Conservation (phyloP, 2,329 filamentous ascomycete species). For the Aureobasidium sp. region DNA sequence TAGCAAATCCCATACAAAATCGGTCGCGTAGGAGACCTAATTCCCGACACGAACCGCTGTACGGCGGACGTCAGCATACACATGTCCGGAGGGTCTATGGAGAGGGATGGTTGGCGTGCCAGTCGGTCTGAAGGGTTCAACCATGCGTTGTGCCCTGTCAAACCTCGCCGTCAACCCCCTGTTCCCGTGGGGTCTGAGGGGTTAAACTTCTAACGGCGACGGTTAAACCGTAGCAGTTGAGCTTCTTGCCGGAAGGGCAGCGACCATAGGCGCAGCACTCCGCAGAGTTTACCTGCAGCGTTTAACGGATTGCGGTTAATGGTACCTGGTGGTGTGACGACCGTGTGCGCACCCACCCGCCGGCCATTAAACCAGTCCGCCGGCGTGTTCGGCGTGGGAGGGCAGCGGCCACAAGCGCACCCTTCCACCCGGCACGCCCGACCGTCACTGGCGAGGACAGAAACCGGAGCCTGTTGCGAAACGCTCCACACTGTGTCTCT, state of each 20-base stretch:
- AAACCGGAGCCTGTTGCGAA: background rate
- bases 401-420: background rate
- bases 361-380: too few relatives aligned
- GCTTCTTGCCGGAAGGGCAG: background rate
- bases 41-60: background rate
- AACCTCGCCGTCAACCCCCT: background rate
- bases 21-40: background rate
- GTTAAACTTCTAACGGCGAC: background rate
- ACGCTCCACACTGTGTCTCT: background rate
- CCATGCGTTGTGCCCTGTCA: background rate
- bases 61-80: background rate
- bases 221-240: background rate
- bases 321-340: background rate
- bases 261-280: background rate
- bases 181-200: background rate
- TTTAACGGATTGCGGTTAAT: background rate
- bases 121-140: background rate
- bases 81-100: background rate
- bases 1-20: conserved; percentile 7
- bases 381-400: too few relatives aligned
- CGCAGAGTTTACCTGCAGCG: background rate
- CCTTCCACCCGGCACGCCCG: background rate
- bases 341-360: background rate
- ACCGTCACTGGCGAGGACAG: background rate
- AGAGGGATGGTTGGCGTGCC: background rate